Evolutionary conservation across 441 rosid genomes (phyloP).

Genomic region (Croton setiger): DNA sequence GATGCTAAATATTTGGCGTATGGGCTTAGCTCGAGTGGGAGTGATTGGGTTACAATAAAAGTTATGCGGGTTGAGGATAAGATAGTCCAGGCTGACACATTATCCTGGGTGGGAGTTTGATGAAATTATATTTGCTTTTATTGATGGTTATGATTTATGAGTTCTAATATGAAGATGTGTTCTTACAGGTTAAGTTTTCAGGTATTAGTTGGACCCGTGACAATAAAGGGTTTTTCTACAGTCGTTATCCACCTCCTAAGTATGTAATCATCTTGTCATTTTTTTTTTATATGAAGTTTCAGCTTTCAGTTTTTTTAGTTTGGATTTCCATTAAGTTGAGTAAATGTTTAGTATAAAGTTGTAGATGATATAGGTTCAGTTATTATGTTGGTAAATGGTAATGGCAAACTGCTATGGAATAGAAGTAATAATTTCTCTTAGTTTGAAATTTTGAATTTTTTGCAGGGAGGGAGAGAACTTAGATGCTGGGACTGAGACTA

Average conservation of each 20-base stretch:
- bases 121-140: background rate
- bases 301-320: background rate
- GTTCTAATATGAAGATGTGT: background rate
- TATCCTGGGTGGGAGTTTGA: slow-evolving; percentile 72
- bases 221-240: slow-evolving; percentile 79
- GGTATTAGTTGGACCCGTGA: slow-evolving; percentile 85
- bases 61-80: slow-evolving; percentile 64
- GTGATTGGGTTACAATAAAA: slow-evolving; percentile 89
- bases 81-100: slow-evolving; percentile 62
- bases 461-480: slow-evolving; percentile 71
- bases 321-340: background rate
- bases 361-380: background rate
- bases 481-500: slow-evolving; percentile 96
- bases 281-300: background rate
- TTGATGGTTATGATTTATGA: background rate
- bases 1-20: slow-evolving; percentile 78
- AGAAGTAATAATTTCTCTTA: background rate
- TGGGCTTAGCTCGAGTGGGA: slow-evolving; percentile 88
- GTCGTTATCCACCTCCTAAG: slow-evolving; percentile 93
- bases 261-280: slow-evolving; percentile 28
- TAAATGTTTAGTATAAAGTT: background rate
- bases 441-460: slow-evolving; percentile 6
- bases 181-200: slow-evolving; percentile 71
- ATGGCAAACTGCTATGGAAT: background rate
- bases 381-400: background rate